Evolutionary conservation across 345 rosid genomes (phyloP).

Genomic region (Arabidopsis arenosa): DNA sequence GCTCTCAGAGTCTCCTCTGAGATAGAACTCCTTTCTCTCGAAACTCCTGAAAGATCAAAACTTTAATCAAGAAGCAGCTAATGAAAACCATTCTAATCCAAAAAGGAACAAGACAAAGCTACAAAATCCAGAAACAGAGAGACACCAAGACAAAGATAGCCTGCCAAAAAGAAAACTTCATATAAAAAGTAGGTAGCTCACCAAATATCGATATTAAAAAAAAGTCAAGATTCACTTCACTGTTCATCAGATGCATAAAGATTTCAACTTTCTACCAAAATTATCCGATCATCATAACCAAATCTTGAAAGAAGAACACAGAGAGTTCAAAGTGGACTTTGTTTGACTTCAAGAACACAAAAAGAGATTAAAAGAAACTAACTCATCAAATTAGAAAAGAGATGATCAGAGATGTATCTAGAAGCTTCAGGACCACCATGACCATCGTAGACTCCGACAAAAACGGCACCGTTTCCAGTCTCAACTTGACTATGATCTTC

Average conservation of each 20-base stretch:
- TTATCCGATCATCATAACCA: background rate
- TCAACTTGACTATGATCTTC: slow-evolving; percentile 96
- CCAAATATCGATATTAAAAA: slow-evolving; percentile 5
- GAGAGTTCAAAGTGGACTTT: background rate
- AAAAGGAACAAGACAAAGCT: slow-evolving; percentile 23
- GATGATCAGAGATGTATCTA: slow-evolving; percentile 76
- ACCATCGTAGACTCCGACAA: slow-evolving; percentile 92
- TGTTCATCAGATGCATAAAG: slow-evolving; percentile 29
- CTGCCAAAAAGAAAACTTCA: slow-evolving; percentile 19
- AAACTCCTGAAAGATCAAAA: slow-evolving; percentile 56
- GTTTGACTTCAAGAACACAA: background rate
- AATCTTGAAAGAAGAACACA: slow-evolving; percentile 12
- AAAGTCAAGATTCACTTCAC: slow-evolving; percentile 39
- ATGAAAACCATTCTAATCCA: background rate
- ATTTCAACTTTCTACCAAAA: background rate
- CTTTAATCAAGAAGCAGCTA: slow-evolving; percentile 28
- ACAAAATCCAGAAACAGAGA: slow-evolving; percentile 26
- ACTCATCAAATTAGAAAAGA: slow-evolving; percentile 79
- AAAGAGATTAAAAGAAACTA: slow-evolving; percentile 29
- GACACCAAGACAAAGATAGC: slow-evolving; percentile 25
- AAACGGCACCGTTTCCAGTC: slow-evolving; percentile 64
- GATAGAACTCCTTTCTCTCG: slow-evolving; percentile 60
- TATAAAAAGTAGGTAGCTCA: slow-evolving; percentile 12
- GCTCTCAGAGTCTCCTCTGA: slow-evolving; percentile 73
- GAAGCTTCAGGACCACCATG: slow-evolving; percentile 99